These are phyloP conservation scores for Batkoa obscura DNA, from an alignment of 371 early-diverging fungal genomes.

Conservation along the genomic window DNA sequence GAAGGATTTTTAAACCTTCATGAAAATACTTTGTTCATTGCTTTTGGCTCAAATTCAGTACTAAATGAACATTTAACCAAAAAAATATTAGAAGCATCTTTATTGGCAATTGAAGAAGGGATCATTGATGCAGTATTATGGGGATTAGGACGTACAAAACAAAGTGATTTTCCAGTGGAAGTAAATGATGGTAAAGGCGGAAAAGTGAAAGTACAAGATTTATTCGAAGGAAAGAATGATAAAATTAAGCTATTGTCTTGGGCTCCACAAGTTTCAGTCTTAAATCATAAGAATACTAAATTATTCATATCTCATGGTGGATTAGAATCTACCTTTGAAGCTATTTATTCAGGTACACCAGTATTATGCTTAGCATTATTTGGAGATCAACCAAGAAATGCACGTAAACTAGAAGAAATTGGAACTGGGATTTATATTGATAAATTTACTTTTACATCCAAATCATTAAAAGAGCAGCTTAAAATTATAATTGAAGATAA, in stretches of 20 bases:
- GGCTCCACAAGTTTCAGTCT: slow-evolving; percentile 5
- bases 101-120: neutral
- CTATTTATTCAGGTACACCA: slow-evolving; percentile 1
- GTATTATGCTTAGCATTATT: neutral
- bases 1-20: neutral
- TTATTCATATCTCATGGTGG: slow-evolving; percentile 7
- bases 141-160: slow-evolving; percentile 1
- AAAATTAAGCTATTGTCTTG: neutral
- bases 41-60: slow-evolving; percentile 1
- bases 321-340: slow-evolving; percentile 1
- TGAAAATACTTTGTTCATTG: neutral
- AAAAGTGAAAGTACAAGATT: too few species aligned
- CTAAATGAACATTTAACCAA: neutral
- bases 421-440: neutral
- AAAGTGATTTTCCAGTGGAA: neutral
- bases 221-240: neutral
- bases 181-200: too few species aligned
- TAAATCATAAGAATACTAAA: slow-evolving; percentile 3
- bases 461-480: neutral
- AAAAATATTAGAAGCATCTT: neutral
- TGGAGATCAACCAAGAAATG: slow-evolving; percentile 5
- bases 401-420: neutral
- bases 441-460: neutral
- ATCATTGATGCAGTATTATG: slow-evolving; percentile 2
- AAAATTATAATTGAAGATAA: neutral